Evolutionary conservation across 2,329 filamentous ascomycete genomes (phyloP).

Genomic region (Fusarium sp.): DNA sequence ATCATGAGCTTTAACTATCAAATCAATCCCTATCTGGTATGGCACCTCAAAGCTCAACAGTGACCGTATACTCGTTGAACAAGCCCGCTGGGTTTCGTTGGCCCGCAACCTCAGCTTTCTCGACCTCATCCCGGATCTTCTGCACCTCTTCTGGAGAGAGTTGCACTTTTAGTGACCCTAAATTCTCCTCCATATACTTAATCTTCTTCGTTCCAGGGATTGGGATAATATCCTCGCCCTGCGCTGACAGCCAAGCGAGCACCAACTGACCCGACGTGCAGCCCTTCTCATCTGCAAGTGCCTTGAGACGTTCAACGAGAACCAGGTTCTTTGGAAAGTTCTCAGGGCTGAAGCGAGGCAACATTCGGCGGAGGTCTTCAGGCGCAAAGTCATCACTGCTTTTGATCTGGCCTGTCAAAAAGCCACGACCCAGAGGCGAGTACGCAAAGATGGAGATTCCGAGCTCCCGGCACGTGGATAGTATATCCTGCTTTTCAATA

Average conservation of each 20-base stretch:
- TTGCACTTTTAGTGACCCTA: fast-evolving
- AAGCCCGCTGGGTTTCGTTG: background rate
- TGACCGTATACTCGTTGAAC: background rate
- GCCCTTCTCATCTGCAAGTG: background rate
- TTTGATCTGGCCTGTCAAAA: background rate
- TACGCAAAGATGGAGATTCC: background rate
- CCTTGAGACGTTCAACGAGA: fast-evolving
- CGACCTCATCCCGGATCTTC: background rate
- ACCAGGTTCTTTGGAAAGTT: background rate
- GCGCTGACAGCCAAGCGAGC: background rate
- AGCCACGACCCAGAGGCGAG: background rate
- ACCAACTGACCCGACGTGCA: background rate
- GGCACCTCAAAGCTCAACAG: background rate
- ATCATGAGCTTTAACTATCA: background rate
- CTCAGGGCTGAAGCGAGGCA: background rate
- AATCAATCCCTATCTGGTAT: background rate
- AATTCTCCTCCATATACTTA: background rate
- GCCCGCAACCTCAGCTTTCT: background rate
- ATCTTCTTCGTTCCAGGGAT: background rate
- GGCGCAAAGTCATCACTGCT: background rate
- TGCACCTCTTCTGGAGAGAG: background rate
- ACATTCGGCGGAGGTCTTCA: background rate
- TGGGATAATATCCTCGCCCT: background rate
- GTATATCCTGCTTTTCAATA: background rate
- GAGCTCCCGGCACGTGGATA: background rate